Evolutionary conservation across 306 rosid genomes (phyloP), one percentile per base, ranked within the genome.

Genomic region (Lathyrus oleraceus): DNA sequence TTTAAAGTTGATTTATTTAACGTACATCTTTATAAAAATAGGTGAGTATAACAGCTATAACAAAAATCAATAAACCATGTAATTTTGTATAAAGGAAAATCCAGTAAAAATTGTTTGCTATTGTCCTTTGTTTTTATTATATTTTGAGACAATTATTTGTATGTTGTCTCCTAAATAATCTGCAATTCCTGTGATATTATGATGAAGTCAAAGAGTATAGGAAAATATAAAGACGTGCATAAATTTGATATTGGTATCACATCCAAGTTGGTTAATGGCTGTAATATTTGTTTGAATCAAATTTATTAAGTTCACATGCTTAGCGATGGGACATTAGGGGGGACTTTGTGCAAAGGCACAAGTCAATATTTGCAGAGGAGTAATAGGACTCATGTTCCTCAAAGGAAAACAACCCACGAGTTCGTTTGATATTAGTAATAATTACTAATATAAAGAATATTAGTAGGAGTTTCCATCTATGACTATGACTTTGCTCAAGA

Each of bases 361-460:
- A 42, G 53, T 73, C 71, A 73, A 60, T 74, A 10, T 67, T 73
- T 61, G 85, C 74, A 73, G 81, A 73, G 81, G 84, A 60, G 47
- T 76, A 76, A 67, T 75, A 79, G 86, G 89, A 17, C 32, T 85
- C 85, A 68, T 74, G 83, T 69, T 75, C 78, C 81, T 69, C 77
- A 19, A 76, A 30, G 23, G 17, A 78, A 71, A 78, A 60, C 83
- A 84, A 58, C 14, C 76, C 83, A 79, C 83, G 72, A 79, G 27
- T 40, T 30, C 10, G 39, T 35, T 8, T 30, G 35, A 30, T 30
- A 6, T 32, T 32, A 32, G 1, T 5, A 32, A 15, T 14, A 5
- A 47, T 15, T 10, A 2, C 27, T 27, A n/a, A 2, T 19, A 32
- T 28, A 42, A 27, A 0, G 25, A n/a, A 53, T 6, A 27, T 8